These are phyloP conservation scores for Ceratobasidium theobromae DNA, from an alignment of 1,284 basidiomycete species.

Conservation along the genomic window DNA sequence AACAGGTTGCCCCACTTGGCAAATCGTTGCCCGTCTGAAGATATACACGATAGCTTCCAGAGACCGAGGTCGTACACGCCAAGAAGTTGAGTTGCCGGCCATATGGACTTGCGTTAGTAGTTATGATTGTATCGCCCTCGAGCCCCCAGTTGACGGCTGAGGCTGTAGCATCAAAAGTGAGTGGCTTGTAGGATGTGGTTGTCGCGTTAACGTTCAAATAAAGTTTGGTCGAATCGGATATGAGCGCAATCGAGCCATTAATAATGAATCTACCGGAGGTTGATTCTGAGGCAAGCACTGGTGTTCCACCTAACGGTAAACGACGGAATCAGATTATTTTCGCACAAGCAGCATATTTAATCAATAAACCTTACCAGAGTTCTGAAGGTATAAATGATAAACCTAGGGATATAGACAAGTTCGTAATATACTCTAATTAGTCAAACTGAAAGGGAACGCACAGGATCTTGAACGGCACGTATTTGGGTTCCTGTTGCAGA, in stretches of 20 bases:
- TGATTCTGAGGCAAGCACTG: slow-evolving; percentile 56
- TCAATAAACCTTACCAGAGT: slow-evolving; percentile 45
- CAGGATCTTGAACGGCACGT: slow-evolving; percentile 55
- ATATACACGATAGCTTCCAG: slow-evolving; percentile 51
- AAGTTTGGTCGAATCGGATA: slow-evolving; percentile 47
- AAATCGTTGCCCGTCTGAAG: slow-evolving; percentile 56
- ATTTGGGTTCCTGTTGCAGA: slow-evolving; percentile 56
- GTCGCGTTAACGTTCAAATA: slow-evolving; percentile 53
- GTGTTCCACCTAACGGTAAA: slow-evolving; percentile 47
- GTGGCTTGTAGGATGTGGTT: slow-evolving; percentile 53
- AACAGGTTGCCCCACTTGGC: slow-evolving; percentile 50
- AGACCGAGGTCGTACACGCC: slow-evolving; percentile 51
- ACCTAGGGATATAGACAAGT: neutral
- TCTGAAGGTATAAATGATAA: slow-evolving; percentile 61
- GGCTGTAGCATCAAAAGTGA: slow-evolving; percentile 52
- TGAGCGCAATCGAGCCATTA: slow-evolving; percentile 51
- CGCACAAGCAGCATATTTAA: neutral
- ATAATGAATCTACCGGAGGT: slow-evolving; percentile 57
- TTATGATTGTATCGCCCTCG: slow-evolving; percentile 61
- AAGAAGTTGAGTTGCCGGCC: slow-evolving; percentile 57
- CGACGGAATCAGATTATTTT: neutral
- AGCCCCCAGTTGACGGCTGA: slow-evolving; percentile 58
- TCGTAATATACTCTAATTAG: neutral
- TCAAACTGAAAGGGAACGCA: neutral
- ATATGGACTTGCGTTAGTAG: slow-evolving; percentile 39